Evolutionary conservation across 2,329 filamentous ascomycete genomes (phyloP).

Genomic region (Ophiostoma novo-ulmi): DNA sequence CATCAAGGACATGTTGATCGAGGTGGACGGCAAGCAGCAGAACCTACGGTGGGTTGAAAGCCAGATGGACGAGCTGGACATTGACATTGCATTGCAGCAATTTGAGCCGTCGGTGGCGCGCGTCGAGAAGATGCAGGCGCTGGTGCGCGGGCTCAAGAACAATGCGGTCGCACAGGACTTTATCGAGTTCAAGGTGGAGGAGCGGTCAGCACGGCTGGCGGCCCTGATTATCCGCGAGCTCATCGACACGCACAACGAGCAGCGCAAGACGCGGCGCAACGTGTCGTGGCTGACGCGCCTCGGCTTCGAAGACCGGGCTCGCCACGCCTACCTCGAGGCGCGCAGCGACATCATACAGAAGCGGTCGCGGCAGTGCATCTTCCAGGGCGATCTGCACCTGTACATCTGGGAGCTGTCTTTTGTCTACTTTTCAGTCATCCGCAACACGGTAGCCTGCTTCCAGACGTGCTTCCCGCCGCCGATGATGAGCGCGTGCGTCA

Average conservation of each 20-base stretch:
- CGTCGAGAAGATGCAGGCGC: slow-evolving; percentile 76
- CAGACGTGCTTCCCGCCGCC: slow-evolving; percentile 78
- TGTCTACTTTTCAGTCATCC: slow-evolving; percentile 90
- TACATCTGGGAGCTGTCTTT: slow-evolving; percentile 96
- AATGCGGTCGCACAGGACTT: slow-evolving; percentile 87
- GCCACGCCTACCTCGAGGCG: slow-evolving; percentile 79
- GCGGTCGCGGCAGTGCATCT: slow-evolving; percentile 83
- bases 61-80: slow-evolving; percentile 93
- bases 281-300: slow-evolving; percentile 79
- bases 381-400: slow-evolving; percentile 84
- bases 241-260: slow-evolving; percentile 69
- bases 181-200: slow-evolving; percentile 84
- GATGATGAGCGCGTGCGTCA: slow-evolving; percentile 91
- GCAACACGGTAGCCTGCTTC: slow-evolving; percentile 87
- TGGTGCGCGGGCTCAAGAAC: slow-evolving; percentile 75
- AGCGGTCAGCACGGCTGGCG: slow-evolving; percentile 72
- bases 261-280: slow-evolving; percentile 71
- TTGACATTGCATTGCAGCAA: slow-evolving; percentile 84
- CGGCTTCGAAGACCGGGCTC: slow-evolving; percentile 83
- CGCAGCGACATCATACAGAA: slow-evolving; percentile 73
- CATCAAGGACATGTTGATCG: slow-evolving; percentile 83
- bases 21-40: slow-evolving; percentile 94
- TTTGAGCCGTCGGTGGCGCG: slow-evolving; percentile 79
- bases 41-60: slow-evolving; percentile 93
- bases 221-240: slow-evolving; percentile 72